These are phyloP conservation scores for Lumnitzera racemosa DNA, from an alignment of 345 rosid genomes.

Conservation along the genomic window DNA sequence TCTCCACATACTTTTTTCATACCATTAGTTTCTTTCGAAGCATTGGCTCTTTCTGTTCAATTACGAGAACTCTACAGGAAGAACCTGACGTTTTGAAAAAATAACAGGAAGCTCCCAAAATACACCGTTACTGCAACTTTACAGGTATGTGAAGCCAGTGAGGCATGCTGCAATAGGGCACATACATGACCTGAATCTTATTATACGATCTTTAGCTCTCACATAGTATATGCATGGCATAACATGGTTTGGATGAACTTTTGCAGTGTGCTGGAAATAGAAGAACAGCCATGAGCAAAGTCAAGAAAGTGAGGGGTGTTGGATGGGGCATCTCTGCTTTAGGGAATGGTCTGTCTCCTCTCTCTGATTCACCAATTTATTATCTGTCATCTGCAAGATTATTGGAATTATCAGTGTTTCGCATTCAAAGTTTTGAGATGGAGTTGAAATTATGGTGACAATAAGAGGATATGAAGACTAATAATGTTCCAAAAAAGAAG, in stretches of 20 bases:
- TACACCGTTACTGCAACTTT: slow-evolving; percentile 68
- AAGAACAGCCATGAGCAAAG: slow-evolving; percentile 95
- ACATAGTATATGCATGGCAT: no score
- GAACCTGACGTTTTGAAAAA: slow-evolving; percentile 3
- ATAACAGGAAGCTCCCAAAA: slow-evolving; percentile 68
- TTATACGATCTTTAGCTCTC: no score
- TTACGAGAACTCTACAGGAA: background rate
- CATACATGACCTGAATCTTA: no score
- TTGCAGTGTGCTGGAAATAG: slow-evolving; percentile 95
- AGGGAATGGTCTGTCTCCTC: slow-evolving; percentile 61
- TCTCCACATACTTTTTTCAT: background rate
- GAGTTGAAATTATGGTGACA: no score
- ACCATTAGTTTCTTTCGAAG: background rate
- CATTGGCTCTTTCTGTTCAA: background rate
- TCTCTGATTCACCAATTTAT: no score
- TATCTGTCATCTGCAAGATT: no score
- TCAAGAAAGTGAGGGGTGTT: slow-evolving; percentile 73
- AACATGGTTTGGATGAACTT: background rate
- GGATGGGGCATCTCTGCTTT: slow-evolving; percentile 96
- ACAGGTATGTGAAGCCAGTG: slow-evolving; percentile 38
- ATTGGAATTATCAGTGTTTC: no score
- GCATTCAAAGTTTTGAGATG: no score
- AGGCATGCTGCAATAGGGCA: no score
- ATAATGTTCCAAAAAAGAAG: no score
- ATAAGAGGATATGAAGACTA: no score